Conservation (phyloP, 306 rosid genomes). For the Crotalaria pallida region DNA sequence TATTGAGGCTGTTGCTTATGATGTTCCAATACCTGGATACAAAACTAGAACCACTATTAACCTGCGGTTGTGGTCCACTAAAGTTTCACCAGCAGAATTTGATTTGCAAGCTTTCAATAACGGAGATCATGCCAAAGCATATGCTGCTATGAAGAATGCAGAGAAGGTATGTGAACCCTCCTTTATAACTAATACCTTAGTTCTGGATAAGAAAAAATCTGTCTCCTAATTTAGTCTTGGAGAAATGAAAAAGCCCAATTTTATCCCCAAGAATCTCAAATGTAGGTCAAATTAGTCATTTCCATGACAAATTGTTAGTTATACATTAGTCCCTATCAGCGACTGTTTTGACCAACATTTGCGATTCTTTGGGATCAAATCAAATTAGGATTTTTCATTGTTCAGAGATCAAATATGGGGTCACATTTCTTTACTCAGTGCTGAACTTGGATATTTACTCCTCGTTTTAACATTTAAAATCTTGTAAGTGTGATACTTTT, state of each 20-base stretch:
- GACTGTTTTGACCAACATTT: neutral
- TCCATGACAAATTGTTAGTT: too few relatives aligned
- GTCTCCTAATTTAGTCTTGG: too few relatives aligned
- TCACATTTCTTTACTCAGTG: neutral
- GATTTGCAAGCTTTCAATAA: slow-evolving; percentile 70
- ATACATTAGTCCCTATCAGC: neutral
- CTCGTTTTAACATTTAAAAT: neutral
- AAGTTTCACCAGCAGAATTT: slow-evolving; percentile 62
- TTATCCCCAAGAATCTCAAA: too few relatives aligned
- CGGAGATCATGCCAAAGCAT: slow-evolving; percentile 82
- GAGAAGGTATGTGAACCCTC: slow-evolving; percentile 58
- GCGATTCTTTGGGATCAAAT: neutral
- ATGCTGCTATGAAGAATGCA: slow-evolving; percentile 60
- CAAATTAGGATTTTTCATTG: too few relatives aligned
- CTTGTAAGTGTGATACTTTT: neutral
- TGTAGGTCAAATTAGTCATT: too few relatives aligned
- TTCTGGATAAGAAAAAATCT: neutral
- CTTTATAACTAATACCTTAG: neutral
- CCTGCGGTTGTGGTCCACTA: slow-evolving; percentile 90
- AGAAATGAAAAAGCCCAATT: too few relatives aligned
- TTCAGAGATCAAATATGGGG: neutral
- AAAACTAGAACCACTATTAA: slow-evolving; percentile 76
- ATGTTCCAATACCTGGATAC: slow-evolving; percentile 96
- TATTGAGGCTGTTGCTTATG: slow-evolving; percentile 78
- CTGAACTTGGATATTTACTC: neutral